Conservation (phyloP, 768 basidiomycete genomes). For the Cystofilobasidium ferigula region DNA sequence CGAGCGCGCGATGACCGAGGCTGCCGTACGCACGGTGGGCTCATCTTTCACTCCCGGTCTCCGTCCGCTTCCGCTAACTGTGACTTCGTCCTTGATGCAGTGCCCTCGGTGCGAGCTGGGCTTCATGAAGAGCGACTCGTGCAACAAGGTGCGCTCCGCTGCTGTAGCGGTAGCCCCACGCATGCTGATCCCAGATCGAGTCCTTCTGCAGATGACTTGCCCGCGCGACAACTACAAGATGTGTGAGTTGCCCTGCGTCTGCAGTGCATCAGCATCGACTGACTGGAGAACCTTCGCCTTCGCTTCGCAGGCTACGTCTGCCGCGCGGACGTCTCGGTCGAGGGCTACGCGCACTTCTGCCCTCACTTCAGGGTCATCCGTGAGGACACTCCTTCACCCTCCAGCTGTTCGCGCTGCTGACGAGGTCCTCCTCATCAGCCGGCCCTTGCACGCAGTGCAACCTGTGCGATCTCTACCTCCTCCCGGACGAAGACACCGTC, state of each 20-base stretch:
- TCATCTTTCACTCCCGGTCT: background rate
- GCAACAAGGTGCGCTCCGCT: conserved; percentile 17
- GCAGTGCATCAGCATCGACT: background rate
- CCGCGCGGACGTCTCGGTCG: conserved; percentile 17
- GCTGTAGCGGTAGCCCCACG: background rate
- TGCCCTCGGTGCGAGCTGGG: conserved; percentile 23
- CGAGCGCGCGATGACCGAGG: conserved; percentile 25
- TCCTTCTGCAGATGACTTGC: conserved; percentile 17
- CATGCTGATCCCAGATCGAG: background rate
- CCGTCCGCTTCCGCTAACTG: background rate
- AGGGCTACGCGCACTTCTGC: conserved; percentile 26
- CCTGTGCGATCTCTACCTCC: conserved; percentile 22
- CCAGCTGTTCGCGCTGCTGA: too few species aligned
- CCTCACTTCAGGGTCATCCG: conserved; percentile 10
- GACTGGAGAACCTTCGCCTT: background rate
- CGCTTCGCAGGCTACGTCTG: conserved; percentile 19
- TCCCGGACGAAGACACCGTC: conserved; percentile 17
- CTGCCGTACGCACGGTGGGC: conserved; percentile 14
- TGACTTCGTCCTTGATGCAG: too few species aligned
- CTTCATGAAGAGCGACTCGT: conserved; percentile 23
- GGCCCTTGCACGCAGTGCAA: conserved; percentile 22
- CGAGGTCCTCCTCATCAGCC: too few species aligned
- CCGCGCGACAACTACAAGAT: conserved; percentile 26
- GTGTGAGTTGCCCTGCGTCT: conserved; percentile 2
- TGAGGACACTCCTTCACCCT: background rate